Conservation (phyloP, 2,329 filamentous ascomycete species). For the Diaporthe sp. region DNA sequence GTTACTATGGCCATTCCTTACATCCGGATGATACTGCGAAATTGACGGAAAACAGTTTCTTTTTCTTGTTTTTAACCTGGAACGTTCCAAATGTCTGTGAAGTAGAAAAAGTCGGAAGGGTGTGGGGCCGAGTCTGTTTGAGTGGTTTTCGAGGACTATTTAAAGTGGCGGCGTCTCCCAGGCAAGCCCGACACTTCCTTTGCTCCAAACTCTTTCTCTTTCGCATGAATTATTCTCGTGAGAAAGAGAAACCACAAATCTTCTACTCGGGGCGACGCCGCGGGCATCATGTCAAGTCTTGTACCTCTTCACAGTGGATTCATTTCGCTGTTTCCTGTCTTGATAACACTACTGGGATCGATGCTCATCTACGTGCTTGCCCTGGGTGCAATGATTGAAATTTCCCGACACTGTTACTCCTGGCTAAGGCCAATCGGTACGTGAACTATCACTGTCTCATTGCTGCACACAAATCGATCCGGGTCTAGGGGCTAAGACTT, state of each 20-base stretch:
- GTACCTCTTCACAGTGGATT: not conserved
- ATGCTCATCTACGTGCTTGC: not conserved
- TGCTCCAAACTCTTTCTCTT: not conserved
- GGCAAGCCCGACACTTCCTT: too few species aligned
- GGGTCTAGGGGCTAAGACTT: not conserved
- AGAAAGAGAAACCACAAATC: not conserved
- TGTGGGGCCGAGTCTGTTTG: not conserved
- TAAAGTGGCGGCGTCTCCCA: not conserved
- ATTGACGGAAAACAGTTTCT: not conserved
- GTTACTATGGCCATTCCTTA: not conserved
- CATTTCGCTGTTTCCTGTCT: not conserved
- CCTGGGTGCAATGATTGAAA: not conserved
- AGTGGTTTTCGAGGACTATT: not conserved
- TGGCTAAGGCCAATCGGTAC: not conserved
- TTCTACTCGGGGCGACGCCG: too few species aligned
- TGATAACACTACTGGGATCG: not conserved
- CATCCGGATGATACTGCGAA: not conserved
- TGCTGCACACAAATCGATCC: not conserved
- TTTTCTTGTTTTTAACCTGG: not conserved
- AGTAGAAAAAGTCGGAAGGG: constrained; percentile 1
- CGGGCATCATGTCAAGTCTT: not conserved
- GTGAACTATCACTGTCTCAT: not conserved
- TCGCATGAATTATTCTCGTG: not conserved
- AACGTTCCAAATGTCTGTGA: not conserved
- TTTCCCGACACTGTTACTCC: not conserved